Evolutionary conservation across 208 protist genomes (phyloP), one percentile per base, ranked within the genome.

Genomic region (Jaenimonas drosophilae): DNA sequence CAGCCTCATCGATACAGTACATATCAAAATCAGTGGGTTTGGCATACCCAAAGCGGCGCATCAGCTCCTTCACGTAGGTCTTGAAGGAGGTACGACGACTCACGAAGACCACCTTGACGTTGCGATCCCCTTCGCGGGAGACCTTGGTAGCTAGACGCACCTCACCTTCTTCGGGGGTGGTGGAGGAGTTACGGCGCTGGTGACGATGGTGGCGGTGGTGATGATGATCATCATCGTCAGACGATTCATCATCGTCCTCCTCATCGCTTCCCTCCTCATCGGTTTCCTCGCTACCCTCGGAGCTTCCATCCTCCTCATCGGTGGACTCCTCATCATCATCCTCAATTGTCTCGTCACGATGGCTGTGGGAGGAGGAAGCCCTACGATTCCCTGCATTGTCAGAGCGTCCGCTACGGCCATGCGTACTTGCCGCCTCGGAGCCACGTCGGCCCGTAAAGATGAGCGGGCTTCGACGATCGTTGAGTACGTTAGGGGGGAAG

Each of bases 91-190:
- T 76, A n/a, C 56, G 48, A 29, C 32, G 44, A 9, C 21, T 41
- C 31, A 86, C 55, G 50, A 57, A 59, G 16, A 86, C 36, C 11
- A 85, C 59, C 47, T 91, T 88, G 12, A 91, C 72, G 49, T 88
- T 85, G 29, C 56, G 34, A 39, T 91, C 78, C 2, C 73, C 76
- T 48, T 91, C 83, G 17, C 77, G 59, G 7, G 78, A 88, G 0
- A 88, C 53, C 48, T 91, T 91, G 3, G 68, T 64, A 5, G 54
- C 63, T 37, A 86, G 70, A 31, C 49, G 50, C 48, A 46, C 51
- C 38, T 20, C 6, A 11, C 7, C 9, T 42, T 21, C n/a, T 20
- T 34, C 30, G 4, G 21, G n/a, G n/a, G n/a, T n/a, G n/a, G n/a
- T n/a, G n/a, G n/a, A n/a, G n/a, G n/a, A n/a, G n/a, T n/a, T n/a